Base-by-base conservation (phyloP, 768 basidiomycete genomes). In the Ramaria sp. region DNA sequence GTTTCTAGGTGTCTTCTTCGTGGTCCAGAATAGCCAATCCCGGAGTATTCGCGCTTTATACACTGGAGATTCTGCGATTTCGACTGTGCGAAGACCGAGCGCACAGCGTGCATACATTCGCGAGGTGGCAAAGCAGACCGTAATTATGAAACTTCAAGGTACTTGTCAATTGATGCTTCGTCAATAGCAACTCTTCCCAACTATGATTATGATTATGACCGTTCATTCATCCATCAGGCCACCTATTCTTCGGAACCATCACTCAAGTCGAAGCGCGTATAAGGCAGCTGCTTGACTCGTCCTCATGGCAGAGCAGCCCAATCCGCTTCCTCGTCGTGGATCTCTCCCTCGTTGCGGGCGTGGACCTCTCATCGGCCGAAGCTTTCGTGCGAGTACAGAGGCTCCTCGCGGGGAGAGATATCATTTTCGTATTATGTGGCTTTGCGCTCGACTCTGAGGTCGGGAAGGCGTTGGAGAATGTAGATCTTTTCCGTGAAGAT, bases 1-100 rank as follows among this genome's bases (percentile, higher is more conserved):
- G n/a, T n/a, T n/a, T n/a, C n/a, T n/a, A 89, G 88, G 85, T 62
- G 75, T 97, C 67, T 96, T 95, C 71, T 99, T 99, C 63, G 95
- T 99, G n/a, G 76, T 98, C 1, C 90, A 95, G 62, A 95, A 88
- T 56, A 96, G 93, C 0, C 86, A 85, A 61, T 68, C 89, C 15
- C 70, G 79, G 43, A 90, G 91, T 59, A 92, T 99, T 57, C 81
- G 95, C 8, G 78, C 83, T 0, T 75, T 91, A 36, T 83, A 88
- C 65, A 84, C 83, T 2, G 94, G 94, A 0, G 82, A 88, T 49
- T 78, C 83, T 0, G 85, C 86, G 0, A 81, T 91, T 66, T 96
- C 93, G 1, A 90, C 93, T 1, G 95, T 98, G 3, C 82, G 95
- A 9, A 74, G 95, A 20, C 95, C 94, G 0, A 83, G 82, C 54